Evolutionary conservation across 1,284 basidiomycete species (phyloP).

Genomic region (Marasmius tenuissimus): DNA sequence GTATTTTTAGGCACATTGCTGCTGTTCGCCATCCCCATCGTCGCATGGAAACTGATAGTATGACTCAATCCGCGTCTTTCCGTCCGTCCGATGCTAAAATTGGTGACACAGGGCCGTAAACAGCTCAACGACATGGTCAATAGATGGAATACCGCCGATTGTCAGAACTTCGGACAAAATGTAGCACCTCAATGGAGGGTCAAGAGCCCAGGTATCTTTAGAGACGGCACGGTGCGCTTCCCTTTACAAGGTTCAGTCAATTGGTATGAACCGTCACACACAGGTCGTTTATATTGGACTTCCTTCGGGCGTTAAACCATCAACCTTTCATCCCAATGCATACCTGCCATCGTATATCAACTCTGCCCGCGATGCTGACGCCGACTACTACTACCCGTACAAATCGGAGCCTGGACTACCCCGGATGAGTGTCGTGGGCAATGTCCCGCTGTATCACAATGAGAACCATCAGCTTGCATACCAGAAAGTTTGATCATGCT

Average conservation of each 20-base stretch:
- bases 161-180: conserved; percentile 26
- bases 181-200: conserved; percentile 45
- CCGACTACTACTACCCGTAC: conserved; percentile 25
- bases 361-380: conserved; percentile 21
- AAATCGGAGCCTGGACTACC: conserved; percentile 23
- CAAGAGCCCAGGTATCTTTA: conserved; percentile 41
- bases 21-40: conserved; percentile 43
- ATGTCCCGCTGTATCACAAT: conserved; percentile 26
- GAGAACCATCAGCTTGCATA: conserved; percentile 33
- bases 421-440: conserved; percentile 28
- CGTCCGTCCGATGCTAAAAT: no score
- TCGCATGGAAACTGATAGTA: conserved; percentile 50
- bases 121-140: conserved; percentile 38
- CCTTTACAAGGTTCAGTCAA: not conserved
- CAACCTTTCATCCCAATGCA: conserved; percentile 44
- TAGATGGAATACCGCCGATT: conserved; percentile 45
- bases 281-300: conserved; percentile 43
- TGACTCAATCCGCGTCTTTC: conserved; percentile 15
- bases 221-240: conserved; percentile 36
- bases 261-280: not conserved
- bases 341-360: conserved; percentile 41
- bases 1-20: conserved; percentile 38
- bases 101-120: conserved; percentile 38
- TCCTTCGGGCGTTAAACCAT: conserved; percentile 30
- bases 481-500: conserved; percentile 15